These are phyloP conservation scores for Ustilaginoidea virens DNA, from an alignment of 2,329 filamentous ascomycete species.

Conservation along the genomic window DNA sequence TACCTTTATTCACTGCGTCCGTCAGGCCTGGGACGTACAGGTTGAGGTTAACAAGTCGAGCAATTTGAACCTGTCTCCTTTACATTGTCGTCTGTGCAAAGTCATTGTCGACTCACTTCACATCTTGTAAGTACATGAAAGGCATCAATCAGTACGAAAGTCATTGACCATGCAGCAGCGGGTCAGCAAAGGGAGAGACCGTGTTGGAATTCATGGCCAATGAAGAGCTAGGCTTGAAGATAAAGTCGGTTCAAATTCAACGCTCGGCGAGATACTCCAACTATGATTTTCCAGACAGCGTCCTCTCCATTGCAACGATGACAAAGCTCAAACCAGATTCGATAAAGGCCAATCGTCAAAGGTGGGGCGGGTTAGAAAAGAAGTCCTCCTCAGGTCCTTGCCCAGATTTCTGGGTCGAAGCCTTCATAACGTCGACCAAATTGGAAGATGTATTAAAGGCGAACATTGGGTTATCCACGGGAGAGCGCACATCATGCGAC, in stretches of 20 bases:
- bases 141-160: not conserved
- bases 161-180: slow-evolving; percentile 5
- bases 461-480: slow-evolving; percentile 13
- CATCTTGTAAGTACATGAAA: slow-evolving; percentile 11
- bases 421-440: slow-evolving; percentile 11
- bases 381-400: no score
- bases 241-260: slow-evolving; percentile 8
- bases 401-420: slow-evolving; percentile 13
- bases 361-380: no score
- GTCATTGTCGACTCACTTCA: slow-evolving; percentile 10
- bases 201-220: slow-evolving; percentile 7
- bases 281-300: slow-evolving; percentile 3
- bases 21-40: slow-evolving; percentile 17
- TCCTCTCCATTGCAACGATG: slow-evolving; percentile 12
- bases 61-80: slow-evolving; percentile 5
- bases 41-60: slow-evolving; percentile 8
- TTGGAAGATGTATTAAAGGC: slow-evolving; percentile 9
- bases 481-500: slow-evolving; percentile 12
- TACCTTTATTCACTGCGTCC: slow-evolving; percentile 15
- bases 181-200: slow-evolving; percentile 6
- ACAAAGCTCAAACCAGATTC: slow-evolving; percentile 6
- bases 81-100: slow-evolving; percentile 8
- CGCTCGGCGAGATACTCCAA: slow-evolving; percentile 11
- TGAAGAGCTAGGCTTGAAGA: slow-evolving; percentile 3
- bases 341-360: slow-evolving; percentile 1